A percentile compares a stretch with the other conserved stretches of the same genome.
Evolutionary conservation across 2,329 filamentous ascomycete genomes (phyloP).

Genomic region (Penicillium capsulatum): DNA sequence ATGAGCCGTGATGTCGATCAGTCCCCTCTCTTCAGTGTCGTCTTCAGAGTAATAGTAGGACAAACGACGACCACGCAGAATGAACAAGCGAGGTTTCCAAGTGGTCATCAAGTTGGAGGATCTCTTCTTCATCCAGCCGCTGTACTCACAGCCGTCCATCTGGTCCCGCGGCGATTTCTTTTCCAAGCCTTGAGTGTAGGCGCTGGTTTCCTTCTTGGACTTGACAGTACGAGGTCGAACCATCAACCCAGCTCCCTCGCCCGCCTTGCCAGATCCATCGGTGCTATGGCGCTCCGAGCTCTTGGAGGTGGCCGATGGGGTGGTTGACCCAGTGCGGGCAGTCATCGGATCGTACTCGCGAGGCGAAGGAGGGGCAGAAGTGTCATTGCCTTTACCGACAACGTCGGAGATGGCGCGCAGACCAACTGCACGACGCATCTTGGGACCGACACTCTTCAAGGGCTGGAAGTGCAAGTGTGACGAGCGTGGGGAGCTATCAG

Average conservation of each 20-base stretch:
- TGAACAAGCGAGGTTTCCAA: slow-evolving; percentile 95
- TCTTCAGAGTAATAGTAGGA: slow-evolving; percentile 96
- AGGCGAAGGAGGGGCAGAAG: slow-evolving; percentile 43
- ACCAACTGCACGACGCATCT: slow-evolving; percentile 60
- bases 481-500: slow-evolving; percentile 51
- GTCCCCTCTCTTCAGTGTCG: slow-evolving; percentile 85
- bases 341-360: slow-evolving; percentile 60
- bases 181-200: slow-evolving; percentile 80
- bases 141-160: slow-evolving; percentile 83
- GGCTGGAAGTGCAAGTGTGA: slow-evolving; percentile 45
- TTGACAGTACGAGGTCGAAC: slow-evolving; percentile 56
- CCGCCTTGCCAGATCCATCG: slow-evolving; percentile 52
- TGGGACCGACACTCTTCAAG: slow-evolving; percentile 51
- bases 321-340: slow-evolving; percentile 70
- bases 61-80: slow-evolving; percentile 82
- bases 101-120: slow-evolving; percentile 93
- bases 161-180: slow-evolving; percentile 79
- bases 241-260: slow-evolving; percentile 47
- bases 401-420: slow-evolving; percentile 80
- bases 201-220: slow-evolving; percentile 90
- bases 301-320: slow-evolving; percentile 57
- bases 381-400: slow-evolving; percentile 51
- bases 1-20: slow-evolving; percentile 97
- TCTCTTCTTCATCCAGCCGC: slow-evolving; percentile 99
- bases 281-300: slow-evolving; percentile 78